These are phyloP conservation scores for Echeveria elegans DNA, from an alignment of 164 flowering plant genomes.

Conservation along the genomic window DNA sequence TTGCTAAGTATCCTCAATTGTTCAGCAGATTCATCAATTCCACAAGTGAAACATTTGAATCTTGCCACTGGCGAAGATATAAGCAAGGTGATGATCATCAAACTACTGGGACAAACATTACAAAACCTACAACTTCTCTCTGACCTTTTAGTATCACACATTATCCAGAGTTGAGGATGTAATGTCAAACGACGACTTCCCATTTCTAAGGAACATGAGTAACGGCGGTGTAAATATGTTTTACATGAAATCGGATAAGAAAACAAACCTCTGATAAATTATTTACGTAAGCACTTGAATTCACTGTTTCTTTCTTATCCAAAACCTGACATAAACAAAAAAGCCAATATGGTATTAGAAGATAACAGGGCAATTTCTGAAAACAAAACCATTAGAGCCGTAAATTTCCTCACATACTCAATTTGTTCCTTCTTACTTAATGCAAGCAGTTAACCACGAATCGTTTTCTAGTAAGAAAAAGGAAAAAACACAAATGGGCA, in stretches of 20 bases:
- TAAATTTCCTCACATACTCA: no score
- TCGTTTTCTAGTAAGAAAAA: no score
- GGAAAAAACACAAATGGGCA: neutral
- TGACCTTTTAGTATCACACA: neutral
- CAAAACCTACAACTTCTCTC: neutral
- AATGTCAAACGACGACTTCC: neutral
- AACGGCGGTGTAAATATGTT: neutral
- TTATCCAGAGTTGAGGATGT: neutral
- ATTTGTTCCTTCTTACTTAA: no score
- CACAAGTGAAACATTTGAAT: constrained; percentile 1
- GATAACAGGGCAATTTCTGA: neutral
- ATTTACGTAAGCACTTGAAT: constrained; percentile 37
- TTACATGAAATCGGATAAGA: constrained; percentile 1
- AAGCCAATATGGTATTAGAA: neutral
- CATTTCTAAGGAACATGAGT: no score
- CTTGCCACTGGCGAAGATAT: constrained; percentile 3
- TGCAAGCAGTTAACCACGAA: neutral
- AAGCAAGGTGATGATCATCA: constrained; percentile 8
- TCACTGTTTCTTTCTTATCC: constrained; percentile 33
- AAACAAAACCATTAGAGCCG: no score
- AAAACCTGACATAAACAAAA: constrained; percentile 44
- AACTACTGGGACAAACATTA: neutral
- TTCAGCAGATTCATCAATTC: constrained; percentile 9
- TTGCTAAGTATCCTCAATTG: constrained; percentile 7
- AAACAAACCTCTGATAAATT: constrained; percentile 54